These are phyloP conservation scores for Colletotrichum lini DNA, from an alignment of 2,329 filamentous ascomycete species.

Conservation along the genomic window DNA sequence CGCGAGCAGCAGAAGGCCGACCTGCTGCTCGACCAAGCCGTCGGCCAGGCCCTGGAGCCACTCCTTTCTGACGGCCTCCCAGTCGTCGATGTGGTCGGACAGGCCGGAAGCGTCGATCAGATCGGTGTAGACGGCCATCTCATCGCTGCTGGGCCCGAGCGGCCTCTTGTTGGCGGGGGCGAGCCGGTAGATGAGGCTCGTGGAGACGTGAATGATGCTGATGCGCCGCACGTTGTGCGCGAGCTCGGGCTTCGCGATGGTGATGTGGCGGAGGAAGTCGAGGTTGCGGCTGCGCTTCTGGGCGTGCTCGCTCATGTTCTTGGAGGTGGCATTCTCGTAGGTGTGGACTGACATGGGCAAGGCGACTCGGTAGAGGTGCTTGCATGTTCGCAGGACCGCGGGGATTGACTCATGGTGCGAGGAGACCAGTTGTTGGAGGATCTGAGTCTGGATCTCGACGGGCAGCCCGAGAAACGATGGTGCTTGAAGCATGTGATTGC, in stretches of 20 bases:
- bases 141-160: conserved; percentile 8
- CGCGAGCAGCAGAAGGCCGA: conserved; percentile 11
- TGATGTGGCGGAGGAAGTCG: conserved; percentile 16
- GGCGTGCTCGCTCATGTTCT: conserved; percentile 12
- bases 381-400: conserved; percentile 13
- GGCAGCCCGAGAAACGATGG: neutral
- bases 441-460: conserved; percentile 2
- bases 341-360: conserved; percentile 12
- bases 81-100: conserved; percentile 1
- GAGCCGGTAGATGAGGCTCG: conserved; percentile 13
- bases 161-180: conserved; percentile 17
- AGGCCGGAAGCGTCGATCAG: conserved; percentile 8
- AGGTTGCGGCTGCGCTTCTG: conserved; percentile 22
- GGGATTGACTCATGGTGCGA: conserved; percentile 2
- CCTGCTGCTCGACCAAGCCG: conserved; percentile 14
- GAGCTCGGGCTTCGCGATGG: conserved; percentile 8
- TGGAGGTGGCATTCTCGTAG: conserved; percentile 2
- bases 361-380: conserved; percentile 2
- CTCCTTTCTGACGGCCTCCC: conserved; percentile 2
- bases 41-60: conserved; percentile 12
- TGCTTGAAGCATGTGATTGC: neutral
- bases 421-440: conserved; percentile 3
- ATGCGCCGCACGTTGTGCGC: conserved; percentile 5
- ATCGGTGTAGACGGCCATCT: neutral
- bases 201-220: conserved; percentile 17